Evolutionary conservation across 192 early-diverging fungal species (phyloP), one percentile per base, ranked within the genome.

Genomic region (Geosiphon pyriformis): DNA sequence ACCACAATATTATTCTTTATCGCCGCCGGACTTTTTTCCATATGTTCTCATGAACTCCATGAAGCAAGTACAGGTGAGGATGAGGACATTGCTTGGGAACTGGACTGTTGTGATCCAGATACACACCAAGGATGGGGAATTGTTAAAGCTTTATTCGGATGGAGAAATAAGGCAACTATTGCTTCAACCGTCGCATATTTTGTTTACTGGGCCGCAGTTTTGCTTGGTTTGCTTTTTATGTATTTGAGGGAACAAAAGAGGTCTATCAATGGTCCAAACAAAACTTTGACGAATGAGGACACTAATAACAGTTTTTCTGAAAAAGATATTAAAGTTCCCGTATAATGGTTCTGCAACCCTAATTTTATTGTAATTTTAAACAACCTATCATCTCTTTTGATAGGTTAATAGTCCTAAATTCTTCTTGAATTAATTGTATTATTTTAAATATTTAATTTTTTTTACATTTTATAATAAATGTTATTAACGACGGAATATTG

Each of bases 1-100:
- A 88, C 92, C 10, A 76, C 78, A 55, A 56, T 94, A 32, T 70
- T 96, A 18, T 87, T 93, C 49, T 72, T 95, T 46, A 85, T 96
- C 34, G 83, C 89, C 58, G 89, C 90, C 17, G 94, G 94, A 12
- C 77, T 96, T 8, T 83, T 92, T 35, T 73, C 89, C 18, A 87
- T 79, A 56, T 68, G 80, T 17, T 80, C 87, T 57, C 85, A 86
- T 23, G 87, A 84, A 26, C 89, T 81, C 53, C 85, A 82, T 4
- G 85, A 84, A 30, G 88, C 85, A 48, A n/a, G n/a, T n/a, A 83
- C 75, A 3, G 70, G 80, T 18, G 68, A 75, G 0, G 61, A 78
- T 23, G 80, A 91, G 37, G 66, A 63, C 3, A 82, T 82, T 42
- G 71, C 85, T 23, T 90, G 85, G 86, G 70, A 76, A 33, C 57